Conservation (phyloP, 2,329 filamentous ascomycete species). For the Penicillium verrucosum region DNA sequence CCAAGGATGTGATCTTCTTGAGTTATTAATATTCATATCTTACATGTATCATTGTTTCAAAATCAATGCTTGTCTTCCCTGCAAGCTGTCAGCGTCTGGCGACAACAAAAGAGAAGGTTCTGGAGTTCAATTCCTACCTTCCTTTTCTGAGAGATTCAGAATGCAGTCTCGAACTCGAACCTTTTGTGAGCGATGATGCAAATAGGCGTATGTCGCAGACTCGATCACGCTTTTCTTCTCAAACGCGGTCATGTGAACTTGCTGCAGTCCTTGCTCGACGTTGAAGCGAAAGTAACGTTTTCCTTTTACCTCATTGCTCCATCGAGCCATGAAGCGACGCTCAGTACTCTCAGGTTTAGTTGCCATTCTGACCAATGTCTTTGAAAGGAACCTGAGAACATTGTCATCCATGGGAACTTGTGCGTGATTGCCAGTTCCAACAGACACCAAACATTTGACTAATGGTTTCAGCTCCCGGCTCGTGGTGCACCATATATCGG, state of each 20-base stretch:
- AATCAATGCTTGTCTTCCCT: not conserved
- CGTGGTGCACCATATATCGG: constrained; percentile 17
- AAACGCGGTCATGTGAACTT: constrained; percentile 36
- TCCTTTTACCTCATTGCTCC: constrained; percentile 3
- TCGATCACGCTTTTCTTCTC: constrained; percentile 18
- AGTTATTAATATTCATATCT: no score
- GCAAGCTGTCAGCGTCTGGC: no score
- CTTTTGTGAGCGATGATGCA: constrained; percentile 9
- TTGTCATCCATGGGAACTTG: constrained; percentile 11
- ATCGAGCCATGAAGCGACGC: constrained; percentile 16
- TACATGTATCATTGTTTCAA: not conserved
- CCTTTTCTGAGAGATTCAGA: constrained; percentile 1
- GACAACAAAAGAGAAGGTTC: no score
- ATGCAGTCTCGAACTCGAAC: constrained; percentile 4
- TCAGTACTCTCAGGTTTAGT: constrained; percentile 15
- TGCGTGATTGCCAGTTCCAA: constrained; percentile 20
- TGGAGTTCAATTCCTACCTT: not conserved
- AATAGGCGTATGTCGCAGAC: constrained; percentile 12
- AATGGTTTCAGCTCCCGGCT: constrained; percentile 10
- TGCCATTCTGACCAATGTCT: constrained; percentile 17
- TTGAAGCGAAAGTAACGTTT: constrained; percentile 38
- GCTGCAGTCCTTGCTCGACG: constrained; percentile 36
- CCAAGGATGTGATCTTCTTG: no score
- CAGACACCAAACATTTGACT: constrained; percentile 25
- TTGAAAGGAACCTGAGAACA: constrained; percentile 11